These are phyloP conservation scores for Cardamine chenopodiifolia DNA, from an alignment of 345 rosid genomes.

Conservation along the genomic window DNA sequence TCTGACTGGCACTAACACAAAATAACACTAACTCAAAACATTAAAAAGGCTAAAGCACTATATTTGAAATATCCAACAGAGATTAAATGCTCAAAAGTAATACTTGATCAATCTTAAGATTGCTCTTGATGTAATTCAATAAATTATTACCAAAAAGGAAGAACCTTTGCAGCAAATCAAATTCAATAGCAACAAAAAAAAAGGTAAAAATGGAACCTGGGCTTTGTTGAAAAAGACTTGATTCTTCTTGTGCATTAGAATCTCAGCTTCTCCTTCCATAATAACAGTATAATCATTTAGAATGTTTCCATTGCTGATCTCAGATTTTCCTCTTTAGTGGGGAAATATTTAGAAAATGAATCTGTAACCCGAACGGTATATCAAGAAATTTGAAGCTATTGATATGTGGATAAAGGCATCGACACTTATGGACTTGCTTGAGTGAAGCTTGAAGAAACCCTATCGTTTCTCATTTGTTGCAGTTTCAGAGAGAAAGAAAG, in stretches of 20 bases:
- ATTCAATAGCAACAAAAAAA: not conserved
- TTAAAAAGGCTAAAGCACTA: not conserved
- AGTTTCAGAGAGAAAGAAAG: conserved; percentile 12
- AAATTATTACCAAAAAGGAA: conserved; percentile 4
- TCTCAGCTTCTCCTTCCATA: conserved; percentile 98
- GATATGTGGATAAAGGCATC: not conserved
- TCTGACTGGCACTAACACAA: not conserved
- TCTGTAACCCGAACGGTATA: conserved; percentile 22
- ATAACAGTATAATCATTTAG: conserved; percentile 71
- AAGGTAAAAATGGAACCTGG: conserved; percentile 56
- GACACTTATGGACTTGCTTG: conserved; percentile 26
- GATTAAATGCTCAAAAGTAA: not conserved
- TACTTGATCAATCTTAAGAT: not conserved
- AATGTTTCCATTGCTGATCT: conserved; percentile 48
- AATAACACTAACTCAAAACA: not conserved
- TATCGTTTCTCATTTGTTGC: conserved; percentile 16
- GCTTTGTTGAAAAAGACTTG: conserved; percentile 96
- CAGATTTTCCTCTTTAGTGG: conserved; percentile 23
- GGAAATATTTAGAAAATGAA: conserved; percentile 15
- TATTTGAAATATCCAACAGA: conserved; percentile 10
- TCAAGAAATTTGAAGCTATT: conserved; percentile 1
- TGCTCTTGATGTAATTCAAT: conserved; percentile 21
- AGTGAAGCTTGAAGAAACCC: conserved; percentile 23
- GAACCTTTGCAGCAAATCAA: conserved; percentile 18
- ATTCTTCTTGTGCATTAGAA: conserved; percentile 90